Conservation (phyloP, 2,329 filamentous ascomycete genomes). For the Hymenoscyphus linearis region DNA sequence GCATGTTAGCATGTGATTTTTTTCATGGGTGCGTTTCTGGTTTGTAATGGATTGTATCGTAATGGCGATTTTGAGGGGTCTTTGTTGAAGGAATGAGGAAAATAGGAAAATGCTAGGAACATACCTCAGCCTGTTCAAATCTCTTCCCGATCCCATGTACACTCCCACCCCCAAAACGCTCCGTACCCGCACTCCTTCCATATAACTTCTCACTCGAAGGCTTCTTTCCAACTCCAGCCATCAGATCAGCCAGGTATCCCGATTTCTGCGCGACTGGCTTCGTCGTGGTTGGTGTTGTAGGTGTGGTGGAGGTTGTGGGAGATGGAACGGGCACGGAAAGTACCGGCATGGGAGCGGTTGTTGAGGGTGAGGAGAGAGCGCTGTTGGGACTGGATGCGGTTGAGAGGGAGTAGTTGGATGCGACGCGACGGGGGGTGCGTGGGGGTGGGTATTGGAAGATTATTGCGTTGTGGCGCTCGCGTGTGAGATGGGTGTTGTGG, state of each 20-base stretch:
- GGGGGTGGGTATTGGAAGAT: not conserved
- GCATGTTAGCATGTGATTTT: not conserved
- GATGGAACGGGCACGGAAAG: not conserved
- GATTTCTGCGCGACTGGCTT: not conserved
- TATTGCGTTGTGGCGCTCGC: conserved; percentile 3
- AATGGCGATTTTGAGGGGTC: no score
- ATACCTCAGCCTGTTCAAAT: conserved; percentile 7
- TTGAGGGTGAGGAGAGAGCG: not conserved
- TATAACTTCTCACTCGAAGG: conserved; percentile 24
- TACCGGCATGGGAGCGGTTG: not conserved
- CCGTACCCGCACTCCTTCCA: conserved; percentile 13
- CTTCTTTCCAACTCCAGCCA: conserved; percentile 14
- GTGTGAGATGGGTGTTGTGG: conserved; percentile 5
- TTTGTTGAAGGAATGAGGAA: no score
- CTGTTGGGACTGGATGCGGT: not conserved
- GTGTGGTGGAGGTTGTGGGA: not conserved
- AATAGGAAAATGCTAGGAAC: no score
- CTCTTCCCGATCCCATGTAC: conserved; percentile 8
- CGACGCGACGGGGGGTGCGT: not conserved
- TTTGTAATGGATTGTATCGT: not conserved
- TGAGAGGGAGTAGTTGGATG: not conserved
- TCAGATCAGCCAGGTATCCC: conserved; percentile 1
- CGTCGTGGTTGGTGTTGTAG: not conserved
- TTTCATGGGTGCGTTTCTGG: not conserved
- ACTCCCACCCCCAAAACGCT: conserved; percentile 20